These are phyloP conservation scores for Hypoxylon sp. DNA, from an alignment of 2,329 filamentous ascomycete species.

Conservation along the genomic window DNA sequence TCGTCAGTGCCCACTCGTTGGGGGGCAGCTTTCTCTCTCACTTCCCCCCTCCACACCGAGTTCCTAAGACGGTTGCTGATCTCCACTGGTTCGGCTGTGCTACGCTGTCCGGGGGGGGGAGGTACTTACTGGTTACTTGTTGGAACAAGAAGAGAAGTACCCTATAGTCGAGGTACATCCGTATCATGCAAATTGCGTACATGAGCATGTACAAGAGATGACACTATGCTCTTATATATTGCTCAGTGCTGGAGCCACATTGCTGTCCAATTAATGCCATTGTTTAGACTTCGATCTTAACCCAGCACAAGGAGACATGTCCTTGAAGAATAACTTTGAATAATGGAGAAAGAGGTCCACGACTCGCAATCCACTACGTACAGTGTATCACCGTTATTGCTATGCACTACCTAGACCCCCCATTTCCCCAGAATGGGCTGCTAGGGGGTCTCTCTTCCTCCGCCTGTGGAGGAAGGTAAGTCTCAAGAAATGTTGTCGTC, in stretches of 20 bases:
- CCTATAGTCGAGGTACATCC: neutral
- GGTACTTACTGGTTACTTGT: conserved; percentile 8
- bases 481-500: neutral
- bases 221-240: neutral
- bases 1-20: conserved; percentile 3
- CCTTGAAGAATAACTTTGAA: conserved; percentile 5
- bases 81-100: conserved; percentile 10
- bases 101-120: conserved; percentile 16
- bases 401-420: neutral
- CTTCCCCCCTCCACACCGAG: neutral
- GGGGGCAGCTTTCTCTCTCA: neutral
- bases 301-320: neutral
- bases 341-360: neutral
- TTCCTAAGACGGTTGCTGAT: neutral
- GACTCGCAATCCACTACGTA: neutral
- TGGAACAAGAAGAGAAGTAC: conserved; percentile 26
- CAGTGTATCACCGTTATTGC: neutral
- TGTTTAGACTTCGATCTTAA: neutral
- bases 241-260: neutral
- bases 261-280: neutral
- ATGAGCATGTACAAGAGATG: neutral
- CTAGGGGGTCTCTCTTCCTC: neutral
- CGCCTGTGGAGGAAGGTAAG: neutral
- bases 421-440: conserved; percentile 7
- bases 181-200: conserved; percentile 5